Base-by-base conservation (phyloP, 768 basidiomycete genomes). In the Russula virescens region DNA sequence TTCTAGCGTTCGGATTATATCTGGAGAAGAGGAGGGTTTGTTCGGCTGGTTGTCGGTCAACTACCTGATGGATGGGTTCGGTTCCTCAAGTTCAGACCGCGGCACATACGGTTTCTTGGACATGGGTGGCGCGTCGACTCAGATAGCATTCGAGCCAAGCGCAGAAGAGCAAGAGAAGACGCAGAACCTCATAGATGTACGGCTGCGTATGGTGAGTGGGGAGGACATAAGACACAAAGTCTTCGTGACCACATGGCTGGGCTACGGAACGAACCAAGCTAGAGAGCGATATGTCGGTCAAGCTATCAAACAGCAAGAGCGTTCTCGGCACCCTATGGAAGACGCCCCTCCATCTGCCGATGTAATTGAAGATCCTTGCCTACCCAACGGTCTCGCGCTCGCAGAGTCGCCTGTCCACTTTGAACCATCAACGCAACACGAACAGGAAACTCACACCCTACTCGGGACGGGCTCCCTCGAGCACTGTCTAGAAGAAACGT, bases 31-130 rank as follows among this genome's bases (percentile, higher is more conserved):
- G 74, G 97, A 99, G 71, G 97, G 97, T 0, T 77, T 98, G 47
- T 98, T 94, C 74, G 97, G 97, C 0, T 99, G 97, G 97, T 94
- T 99, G 60, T 94, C 95, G 0, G 94, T 98, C 69, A 99, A 98
- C 75, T 98, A 99, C 73, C 86, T 98, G 53, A 95, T 98, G 92
- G 91, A 98, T 70, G 96, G 95, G 1, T 99, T 99, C 70, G 79
- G 78, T 1, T 80, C 80, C 11, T 73, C 74, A 0, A 76, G 73
- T 57, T 71, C 81, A 55, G 80, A 84, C 71, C 81, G 80, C 53
- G 91, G 92, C 21, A 98, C 96, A 5, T 98, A 93, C 70, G 97
- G 97, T 6, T 99, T 99, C 74, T 79, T 99, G 67, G 97, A 99
- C 73, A 99, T 98, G 97, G 97, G 97, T 56, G 96, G 97, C 26